Evolutionary conservation across 2,329 filamentous ascomycete species (phyloP), one percentile per base, ranked within the genome.

Genomic region (Aureobasidium mangrovei): DNA sequence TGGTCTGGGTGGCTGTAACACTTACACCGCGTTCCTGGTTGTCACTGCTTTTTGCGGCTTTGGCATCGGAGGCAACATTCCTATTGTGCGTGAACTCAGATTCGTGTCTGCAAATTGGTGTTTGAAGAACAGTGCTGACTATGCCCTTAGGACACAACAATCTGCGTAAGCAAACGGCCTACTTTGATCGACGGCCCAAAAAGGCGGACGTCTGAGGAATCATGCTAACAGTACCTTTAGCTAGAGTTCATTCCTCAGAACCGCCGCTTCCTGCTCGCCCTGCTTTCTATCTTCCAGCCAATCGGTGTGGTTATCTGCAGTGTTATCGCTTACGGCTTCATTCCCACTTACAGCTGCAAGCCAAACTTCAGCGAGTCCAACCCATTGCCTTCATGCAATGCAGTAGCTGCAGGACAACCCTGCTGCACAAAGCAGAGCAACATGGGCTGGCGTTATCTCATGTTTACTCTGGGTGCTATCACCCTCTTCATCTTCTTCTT

Each of bases 181-280:
- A 18, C 18, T 18, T 18, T 18, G 18, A 18, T 18, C 18, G 18
- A 18, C 18, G 18, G 18, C 18, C 18, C 18, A 18, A 18, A 18
- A 18, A 18, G 18, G 18, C 18, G 18, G 18, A 18, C 1, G 18
- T 18, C 18, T 18, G 18, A 18, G 18, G 18, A 18, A 18, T 18
- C 18, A 18, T 18, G 18, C 18, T 18, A 18, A 18, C 18, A 18
- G 18, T 18, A 18, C 18, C 18, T 18, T 18, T 18, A 18, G 18
- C 71, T 81, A 3, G 78, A 80, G 54, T 80, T 78, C 56, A 73
- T 79, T n/a, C 78, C 78, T 6, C 65, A 74, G 59, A 75, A 75
- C 59, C 72, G 71, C 36, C 73, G 77, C 4, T 79, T 78, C 57
- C 65, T 80, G 3, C 66, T 81, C 4, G 73, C 77, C 0, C 66